phyloP scores from a whole-genome alignment of 345 rosid species.

The Iberis pinnata region DNA sequence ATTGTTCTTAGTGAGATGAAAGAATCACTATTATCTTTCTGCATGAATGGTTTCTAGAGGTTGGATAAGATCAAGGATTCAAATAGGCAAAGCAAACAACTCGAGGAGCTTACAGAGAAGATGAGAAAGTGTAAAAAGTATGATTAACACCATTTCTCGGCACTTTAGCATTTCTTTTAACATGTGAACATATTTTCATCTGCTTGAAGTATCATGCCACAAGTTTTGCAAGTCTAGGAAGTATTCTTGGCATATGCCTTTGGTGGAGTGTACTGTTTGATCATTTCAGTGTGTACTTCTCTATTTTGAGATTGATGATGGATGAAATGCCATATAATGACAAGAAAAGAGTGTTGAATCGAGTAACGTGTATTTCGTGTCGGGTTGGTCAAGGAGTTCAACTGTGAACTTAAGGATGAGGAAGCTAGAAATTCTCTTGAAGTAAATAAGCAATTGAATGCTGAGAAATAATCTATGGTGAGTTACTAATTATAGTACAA shows the following conservation, averaged over 20 bases:
- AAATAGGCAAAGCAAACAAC: constrained; percentile 77
- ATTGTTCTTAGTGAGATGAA: not conserved
- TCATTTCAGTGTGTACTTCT: not conserved
- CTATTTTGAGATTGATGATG: not conserved
- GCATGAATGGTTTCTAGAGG: constrained; percentile 92
- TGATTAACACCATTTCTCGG: not conserved
- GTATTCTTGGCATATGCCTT: not conserved
- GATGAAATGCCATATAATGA: too few species aligned
- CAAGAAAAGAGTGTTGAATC: too few species aligned
- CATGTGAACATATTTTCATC: too few species aligned
- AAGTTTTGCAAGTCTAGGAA: not conserved
- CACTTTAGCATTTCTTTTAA: not conserved
- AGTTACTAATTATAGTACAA: constrained; percentile 18
- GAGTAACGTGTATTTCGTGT: constrained; percentile 13
- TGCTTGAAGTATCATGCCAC: too few species aligned
- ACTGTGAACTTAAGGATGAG: constrained; percentile 75
- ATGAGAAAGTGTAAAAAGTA: constrained; percentile 96
- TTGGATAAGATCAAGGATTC: constrained; percentile 93
- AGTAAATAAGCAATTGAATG: constrained; percentile 73
- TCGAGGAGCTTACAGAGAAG: constrained; percentile 84
- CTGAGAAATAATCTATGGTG: constrained; percentile 94
- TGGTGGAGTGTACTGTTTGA: not conserved
- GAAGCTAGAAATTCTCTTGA: constrained; percentile 64
- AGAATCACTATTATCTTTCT: constrained; percentile 1
- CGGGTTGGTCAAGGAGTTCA: constrained; percentile 88